Evolutionary conservation across 108 stramenopile species (phyloP), one percentile per base, ranked within the genome.

Genomic region (Schizochytrium sp.): DNA sequence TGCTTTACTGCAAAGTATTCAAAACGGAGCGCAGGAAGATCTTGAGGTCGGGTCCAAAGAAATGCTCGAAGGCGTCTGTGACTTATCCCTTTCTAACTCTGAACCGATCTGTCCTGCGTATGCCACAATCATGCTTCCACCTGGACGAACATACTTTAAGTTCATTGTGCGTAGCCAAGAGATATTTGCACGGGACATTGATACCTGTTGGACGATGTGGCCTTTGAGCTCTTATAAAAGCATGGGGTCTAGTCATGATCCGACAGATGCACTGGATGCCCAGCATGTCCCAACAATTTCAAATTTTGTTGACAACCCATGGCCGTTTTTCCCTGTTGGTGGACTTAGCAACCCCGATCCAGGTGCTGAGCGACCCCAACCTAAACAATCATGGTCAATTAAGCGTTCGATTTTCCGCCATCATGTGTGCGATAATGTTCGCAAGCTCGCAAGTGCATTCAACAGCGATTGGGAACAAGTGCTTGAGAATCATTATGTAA

Each of bases 161-260:
- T 83, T 83, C 47, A 28, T 83, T 10, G 76, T 42, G 76, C 76
- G 76, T 7, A 53, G 76, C 12, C 5, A 13, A 7, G 76, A 83
- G 47, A 83, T 83, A 15, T 83, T 83, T 42, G 76, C 76, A 5
- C 47, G 53, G n/a, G 76, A 83, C 47, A 38, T n/a, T 0, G 76
- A 83, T 53, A 83, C 76, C 38, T 83, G 76, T 40, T 83, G 76
- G 76, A 83, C 76, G 13, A 47, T 49, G 17, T 83, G 76, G 76
- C 76, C 76, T 10, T n/a, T 83, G 10, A n/a, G 55, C 47, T 7
- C 10, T 7, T 44, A 69, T 7, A 15, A 44, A 8, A 44, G 44
- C 19, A 44, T 44, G 64, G 64, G 64, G 64, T 10, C 47, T 5
- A 8, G 1, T 0, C 50, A 49, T n/a, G 5, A 83, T 10, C 15